These are phyloP conservation scores for Colletotrichum costaricense DNA, from an alignment of 2,329 filamentous ascomycete genomes.

Conservation along the genomic window DNA sequence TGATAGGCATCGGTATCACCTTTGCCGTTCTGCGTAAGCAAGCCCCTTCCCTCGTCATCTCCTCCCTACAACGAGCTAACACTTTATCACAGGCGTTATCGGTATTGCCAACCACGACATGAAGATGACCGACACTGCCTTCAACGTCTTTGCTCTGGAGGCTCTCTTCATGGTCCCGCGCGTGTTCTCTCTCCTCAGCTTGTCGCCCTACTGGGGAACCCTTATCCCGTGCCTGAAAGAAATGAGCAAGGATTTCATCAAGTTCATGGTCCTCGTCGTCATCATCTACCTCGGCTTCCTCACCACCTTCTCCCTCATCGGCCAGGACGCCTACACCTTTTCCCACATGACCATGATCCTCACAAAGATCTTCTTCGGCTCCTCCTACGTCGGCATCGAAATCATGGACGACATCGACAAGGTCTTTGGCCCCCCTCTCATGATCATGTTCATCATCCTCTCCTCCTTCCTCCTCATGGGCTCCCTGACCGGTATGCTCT, in stretches of 20 bases:
- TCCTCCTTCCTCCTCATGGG: slow-evolving; percentile 85
- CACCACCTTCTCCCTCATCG: slow-evolving; percentile 85
- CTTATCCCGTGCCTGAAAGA: slow-evolving; percentile 91
- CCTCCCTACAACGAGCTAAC: not conserved
- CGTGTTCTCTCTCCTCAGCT: slow-evolving; percentile 86
- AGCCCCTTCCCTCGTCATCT: too few species aligned
- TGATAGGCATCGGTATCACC: slow-evolving; percentile 77
- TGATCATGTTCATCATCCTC: slow-evolving; percentile 80
- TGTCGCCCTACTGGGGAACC: slow-evolving; percentile 92
- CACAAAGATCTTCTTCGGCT: slow-evolving; percentile 85
- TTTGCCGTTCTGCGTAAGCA: slow-evolving; percentile 79
- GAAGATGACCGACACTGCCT: slow-evolving; percentile 79
- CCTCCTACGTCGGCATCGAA: slow-evolving; percentile 79
- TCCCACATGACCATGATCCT: slow-evolving; percentile 79
- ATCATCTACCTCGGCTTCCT: slow-evolving; percentile 90
- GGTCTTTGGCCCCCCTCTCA: slow-evolving; percentile 69
- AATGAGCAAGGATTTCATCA: slow-evolving; percentile 93
- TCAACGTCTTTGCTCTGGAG: slow-evolving; percentile 90
- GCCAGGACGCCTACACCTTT: slow-evolving; percentile 75
- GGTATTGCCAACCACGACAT: slow-evolving; percentile 71
- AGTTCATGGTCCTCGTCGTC: slow-evolving; percentile 83
- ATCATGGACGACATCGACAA: slow-evolving; percentile 71
- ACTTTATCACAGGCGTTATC: slow-evolving; percentile 64
- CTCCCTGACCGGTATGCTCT: slow-evolving; percentile 81
- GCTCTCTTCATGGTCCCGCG: slow-evolving; percentile 91